phyloP scores from a whole-genome alignment of 2,329 filamentous ascomycete genomes.

The Hymenoscyphus repandus region DNA sequence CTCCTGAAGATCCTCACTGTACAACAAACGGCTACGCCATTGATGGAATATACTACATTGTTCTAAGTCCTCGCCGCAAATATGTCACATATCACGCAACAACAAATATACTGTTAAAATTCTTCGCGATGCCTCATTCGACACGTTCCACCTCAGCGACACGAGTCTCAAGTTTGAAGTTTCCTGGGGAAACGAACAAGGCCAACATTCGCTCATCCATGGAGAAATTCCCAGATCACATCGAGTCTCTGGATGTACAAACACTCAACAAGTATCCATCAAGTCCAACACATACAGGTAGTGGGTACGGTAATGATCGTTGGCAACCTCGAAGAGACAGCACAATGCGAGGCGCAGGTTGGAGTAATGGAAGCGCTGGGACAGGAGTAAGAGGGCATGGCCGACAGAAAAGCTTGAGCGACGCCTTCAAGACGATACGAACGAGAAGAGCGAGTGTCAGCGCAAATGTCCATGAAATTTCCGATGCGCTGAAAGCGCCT shows the following conservation, averaged over 20 bases:
- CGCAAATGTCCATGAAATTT: slow-evolving; percentile 90
- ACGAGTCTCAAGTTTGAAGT: slow-evolving; percentile 29
- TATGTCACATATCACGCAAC: too few species aligned
- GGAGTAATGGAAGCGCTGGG: slow-evolving; percentile 11
- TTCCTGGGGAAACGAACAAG: slow-evolving; percentile 24
- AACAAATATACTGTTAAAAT: slow-evolving; percentile 6
- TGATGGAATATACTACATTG: too few species aligned
- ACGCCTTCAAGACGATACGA: slow-evolving; percentile 80
- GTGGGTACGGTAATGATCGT: slow-evolving; percentile 38
- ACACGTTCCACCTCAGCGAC: slow-evolving; percentile 35
- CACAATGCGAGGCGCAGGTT: slow-evolving; percentile 23
- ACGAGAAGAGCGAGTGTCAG: slow-evolving; percentile 78
- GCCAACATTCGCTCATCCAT: slow-evolving; percentile 33
- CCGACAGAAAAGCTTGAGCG: slow-evolving; percentile 80
- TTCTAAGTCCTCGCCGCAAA: too few species aligned
- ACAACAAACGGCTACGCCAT: too few species aligned
- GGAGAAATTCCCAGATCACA: slow-evolving; percentile 54
- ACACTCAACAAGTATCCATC: slow-evolving; percentile 14
- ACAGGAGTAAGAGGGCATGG: slow-evolving; percentile 46
- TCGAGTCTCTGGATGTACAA: slow-evolving; percentile 35
- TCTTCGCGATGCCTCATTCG: slow-evolving; percentile 37
- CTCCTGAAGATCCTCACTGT: too few species aligned
- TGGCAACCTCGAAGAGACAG: slow-evolving; percentile 58
- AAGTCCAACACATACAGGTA: slow-evolving; percentile 16
- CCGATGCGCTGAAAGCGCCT: slow-evolving; percentile 83